Base-by-base conservation (phyloP, 306 rosid genomes). In the Gastrolobium villosum region DNA sequence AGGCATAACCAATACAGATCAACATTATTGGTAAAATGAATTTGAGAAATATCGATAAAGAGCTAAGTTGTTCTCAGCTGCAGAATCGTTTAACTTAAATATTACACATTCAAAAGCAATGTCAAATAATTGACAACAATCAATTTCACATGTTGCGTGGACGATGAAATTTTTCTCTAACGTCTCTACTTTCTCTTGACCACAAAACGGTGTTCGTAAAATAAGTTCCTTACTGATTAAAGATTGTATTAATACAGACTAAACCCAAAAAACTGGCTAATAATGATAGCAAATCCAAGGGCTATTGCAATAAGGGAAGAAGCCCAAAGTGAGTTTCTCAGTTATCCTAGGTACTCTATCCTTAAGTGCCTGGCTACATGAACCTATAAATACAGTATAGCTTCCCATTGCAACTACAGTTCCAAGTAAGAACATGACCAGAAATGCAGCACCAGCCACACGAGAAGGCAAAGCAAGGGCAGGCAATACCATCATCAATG, bases 391-490 rank as follows among this genome's bases (percentile, higher is more conserved):
- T 7, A 91, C 97, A 0, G 98, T 94, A 76, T 94, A 94, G 89
- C 97, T 88, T 81, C 97, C 98, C 98, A 94, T 94, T 49, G 98
- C 93, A 72, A 90, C 67, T 9, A 94, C 97, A 0, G 98, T 94
- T 75, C 97, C 97, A 76, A 92, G 77, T 65, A 94, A 80, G 86
- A 94, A 94, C 98, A 89, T 94, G 34, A 70, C 32, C 49, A 94
- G 98, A 86, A 92, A 94, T 20, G 97, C 93, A 71, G 97, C 98
- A 37, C 98, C 99, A 0, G 99, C 97, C 66, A 90, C 32, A 35
- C 97, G 97, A 70, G 97, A 94, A 76, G 97, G 97, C 83, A 94
- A 66, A 34, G 97, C 97, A 50, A 92, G 97, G 14, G 97, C 98
- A 10, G 98, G 98, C 84, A 94, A 84, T n/a, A 94, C 91, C 90